phyloP scores from a whole-genome alignment of 441 rosid genomes.

The Theobroma grandiflorum region DNA sequence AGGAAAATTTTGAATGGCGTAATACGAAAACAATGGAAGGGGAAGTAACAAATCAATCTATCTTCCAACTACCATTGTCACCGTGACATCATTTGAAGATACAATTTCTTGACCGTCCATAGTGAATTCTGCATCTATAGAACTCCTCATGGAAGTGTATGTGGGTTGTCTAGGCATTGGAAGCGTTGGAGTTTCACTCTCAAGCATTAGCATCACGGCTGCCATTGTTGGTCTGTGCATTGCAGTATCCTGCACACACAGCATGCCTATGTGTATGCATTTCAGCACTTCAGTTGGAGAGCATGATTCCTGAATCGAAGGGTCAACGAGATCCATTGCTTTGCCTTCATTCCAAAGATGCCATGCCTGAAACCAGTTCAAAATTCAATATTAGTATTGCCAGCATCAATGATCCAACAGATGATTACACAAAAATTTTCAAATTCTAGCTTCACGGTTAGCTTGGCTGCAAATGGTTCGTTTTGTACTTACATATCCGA shows the following conservation, averaged over 20 bases:
- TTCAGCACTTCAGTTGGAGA: constrained; percentile 33
- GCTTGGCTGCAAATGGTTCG: neutral
- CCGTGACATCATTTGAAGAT: constrained; percentile 42
- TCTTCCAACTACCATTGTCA: constrained; percentile 41
- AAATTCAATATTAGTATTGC: neutral
- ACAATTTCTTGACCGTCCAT: constrained; percentile 31
- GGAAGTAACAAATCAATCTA: constrained; percentile 7
- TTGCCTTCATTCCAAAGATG: constrained; percentile 45
- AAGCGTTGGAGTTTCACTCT: constrained; percentile 35
- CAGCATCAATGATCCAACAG: neutral
- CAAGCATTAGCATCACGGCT: constrained; percentile 41
- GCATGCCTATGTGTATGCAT: constrained; percentile 51
- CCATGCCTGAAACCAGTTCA: constrained; percentile 46
- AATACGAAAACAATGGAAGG: neutral
- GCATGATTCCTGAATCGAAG: constrained; percentile 33
- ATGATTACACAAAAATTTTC: neutral
- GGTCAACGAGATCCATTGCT: constrained; percentile 45
- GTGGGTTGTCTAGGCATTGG: constrained; percentile 45
- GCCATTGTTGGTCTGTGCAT: constrained; percentile 44
- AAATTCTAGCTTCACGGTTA: neutral
- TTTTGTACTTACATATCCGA: constrained; percentile 65
- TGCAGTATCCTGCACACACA: constrained; percentile 53
- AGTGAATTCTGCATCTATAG: constrained; percentile 20
- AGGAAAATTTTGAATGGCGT: neutral
- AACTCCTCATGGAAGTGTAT: constrained; percentile 31